These are phyloP conservation scores for Thraustotheca clavata DNA, from an alignment of 352 stramenopile species.

Conservation along the genomic window DNA sequence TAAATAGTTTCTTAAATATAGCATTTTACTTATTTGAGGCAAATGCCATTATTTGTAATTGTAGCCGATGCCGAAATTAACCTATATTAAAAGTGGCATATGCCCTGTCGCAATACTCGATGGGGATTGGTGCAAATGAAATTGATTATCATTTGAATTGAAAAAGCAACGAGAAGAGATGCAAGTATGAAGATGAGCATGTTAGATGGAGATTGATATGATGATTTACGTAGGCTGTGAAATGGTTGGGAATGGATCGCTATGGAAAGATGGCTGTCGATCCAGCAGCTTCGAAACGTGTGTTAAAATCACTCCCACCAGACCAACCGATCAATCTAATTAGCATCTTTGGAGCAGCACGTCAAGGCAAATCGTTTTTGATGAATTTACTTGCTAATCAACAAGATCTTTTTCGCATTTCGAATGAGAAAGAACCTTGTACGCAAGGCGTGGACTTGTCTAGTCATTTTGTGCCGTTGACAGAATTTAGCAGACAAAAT, in stretches of 20 bases:
- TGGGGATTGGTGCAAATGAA: no score
- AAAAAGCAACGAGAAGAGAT: no score
- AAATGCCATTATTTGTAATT: no score
- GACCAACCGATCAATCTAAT: slow-evolving; percentile 72
- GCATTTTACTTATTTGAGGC: no score
- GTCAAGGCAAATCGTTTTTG: slow-evolving; percentile 79
- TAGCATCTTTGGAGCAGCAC: slow-evolving; percentile 74
- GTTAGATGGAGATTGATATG: background rate
- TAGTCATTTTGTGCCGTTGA: slow-evolving; percentile 60
- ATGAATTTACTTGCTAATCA: slow-evolving; percentile 83
- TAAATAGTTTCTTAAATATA: no score
- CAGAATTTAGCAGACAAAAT: slow-evolving; percentile 61
- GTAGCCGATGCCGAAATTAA: no score
- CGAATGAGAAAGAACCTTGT: slow-evolving; percentile 75
- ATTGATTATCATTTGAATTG: no score
- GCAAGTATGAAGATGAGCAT: no score
- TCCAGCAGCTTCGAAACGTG: slow-evolving; percentile 40
- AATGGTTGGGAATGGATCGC: slow-evolving; percentile 70
- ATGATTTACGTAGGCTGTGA: slow-evolving; percentile 43
- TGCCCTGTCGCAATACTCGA: no score
- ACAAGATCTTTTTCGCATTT: slow-evolving; percentile 84
- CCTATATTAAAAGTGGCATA: no score
- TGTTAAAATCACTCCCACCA: slow-evolving; percentile 44
- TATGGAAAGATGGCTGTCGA: slow-evolving; percentile 56
- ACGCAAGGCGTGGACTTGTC: slow-evolving; percentile 80